A percentile compares a stretch with the other conserved stretches of the same genome.
Conservation (phyloP, 371 early-diverging fungal species). For the Actinomucor elegans region DNA sequence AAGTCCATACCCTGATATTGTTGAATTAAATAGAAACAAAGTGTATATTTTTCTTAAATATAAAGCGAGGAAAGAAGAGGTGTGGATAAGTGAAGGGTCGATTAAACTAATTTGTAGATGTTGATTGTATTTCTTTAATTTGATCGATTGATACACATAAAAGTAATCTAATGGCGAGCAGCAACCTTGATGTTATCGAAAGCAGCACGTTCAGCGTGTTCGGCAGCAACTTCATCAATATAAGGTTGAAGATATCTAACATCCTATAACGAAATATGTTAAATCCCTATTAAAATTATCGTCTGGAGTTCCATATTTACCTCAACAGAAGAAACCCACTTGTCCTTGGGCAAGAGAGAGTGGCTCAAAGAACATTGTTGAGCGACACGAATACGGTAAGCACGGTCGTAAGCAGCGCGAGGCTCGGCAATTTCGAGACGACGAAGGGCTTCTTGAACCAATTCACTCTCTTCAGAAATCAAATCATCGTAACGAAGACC, state of each 20-base stretch:
- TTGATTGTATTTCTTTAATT: no score
- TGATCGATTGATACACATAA: neutral
- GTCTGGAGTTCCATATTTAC: no score
- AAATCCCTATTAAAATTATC: no score
- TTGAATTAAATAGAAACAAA: no score
- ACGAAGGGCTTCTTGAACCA: slow-evolving; percentile 85
- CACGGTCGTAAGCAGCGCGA: slow-evolving; percentile 72
- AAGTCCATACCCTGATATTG: no score
- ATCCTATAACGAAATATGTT: slow-evolving; percentile 49
- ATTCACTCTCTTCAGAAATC: slow-evolving; percentile 81
- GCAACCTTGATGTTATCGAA: slow-evolving; percentile 66
- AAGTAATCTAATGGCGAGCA: slow-evolving; percentile 25
- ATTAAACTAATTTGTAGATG: no score
- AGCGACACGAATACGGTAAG: slow-evolving; percentile 84
- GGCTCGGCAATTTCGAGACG: slow-evolving; percentile 72
- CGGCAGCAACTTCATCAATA: slow-evolving; percentile 82
- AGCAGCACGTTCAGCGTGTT: slow-evolving; percentile 79
- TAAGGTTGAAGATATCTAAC: slow-evolving; percentile 82
- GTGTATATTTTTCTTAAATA: no score
- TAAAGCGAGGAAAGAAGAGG: no score
- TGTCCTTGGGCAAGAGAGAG: slow-evolving; percentile 65
- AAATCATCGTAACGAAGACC: slow-evolving; percentile 94
- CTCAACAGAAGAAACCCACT: slow-evolving; percentile 80
- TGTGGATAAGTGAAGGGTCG: no score
- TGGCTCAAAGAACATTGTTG: slow-evolving; percentile 77